Base-by-base conservation (phyloP, 345 rosid species). In the Boechera retrofracta region DNA sequence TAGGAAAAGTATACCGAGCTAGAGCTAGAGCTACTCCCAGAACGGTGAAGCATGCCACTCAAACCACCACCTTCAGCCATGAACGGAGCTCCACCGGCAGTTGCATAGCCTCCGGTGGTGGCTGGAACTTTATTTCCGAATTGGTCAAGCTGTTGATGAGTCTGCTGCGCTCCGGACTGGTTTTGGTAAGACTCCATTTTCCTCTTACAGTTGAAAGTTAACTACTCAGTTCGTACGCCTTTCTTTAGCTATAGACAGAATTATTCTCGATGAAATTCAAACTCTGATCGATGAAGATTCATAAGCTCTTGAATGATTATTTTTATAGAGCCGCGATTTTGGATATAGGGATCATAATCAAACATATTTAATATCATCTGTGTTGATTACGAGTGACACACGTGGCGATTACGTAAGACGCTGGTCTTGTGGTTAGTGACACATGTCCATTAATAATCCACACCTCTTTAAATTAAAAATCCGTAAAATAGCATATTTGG, bases 1-100 rank as follows among this genome's bases (percentile, higher is more conserved):
- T 41, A 42, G 51, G n/a, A 41, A 39, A 13, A 21, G 9, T 13
- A 42, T 63, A 75, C 80, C 69, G 77, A 78, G 72, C 81, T 77
- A 18, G 81, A 77, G 67, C 80, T 77, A 45, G 80, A 76, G 49
- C 76, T 77, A 64, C 81, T 77, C 16, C 72, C 77, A 18, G 81
- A 71, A 39, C 76, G 76, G 67, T 64, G 81, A 77, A 77, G 76
- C 72, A 71, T 57, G 38, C 77, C 62, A 31, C 61, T 71, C 53
- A 77, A 71, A 33, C 67, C 77, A 38, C 77, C 81, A 38, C 81
- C 76, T 60, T 64, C 75, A 11, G 59, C 72, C 53, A 58, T 39
- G 47, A 10, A 39, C 11, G 73, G 81, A 47, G 67, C 38, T 28
- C 24, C 47, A 58, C 64, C 64, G 12, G 4, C 64, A 15, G 59